Evolutionary conservation across 2,329 filamentous ascomycete genomes (phyloP).

Genomic region (Xylariaceae sp.): DNA sequence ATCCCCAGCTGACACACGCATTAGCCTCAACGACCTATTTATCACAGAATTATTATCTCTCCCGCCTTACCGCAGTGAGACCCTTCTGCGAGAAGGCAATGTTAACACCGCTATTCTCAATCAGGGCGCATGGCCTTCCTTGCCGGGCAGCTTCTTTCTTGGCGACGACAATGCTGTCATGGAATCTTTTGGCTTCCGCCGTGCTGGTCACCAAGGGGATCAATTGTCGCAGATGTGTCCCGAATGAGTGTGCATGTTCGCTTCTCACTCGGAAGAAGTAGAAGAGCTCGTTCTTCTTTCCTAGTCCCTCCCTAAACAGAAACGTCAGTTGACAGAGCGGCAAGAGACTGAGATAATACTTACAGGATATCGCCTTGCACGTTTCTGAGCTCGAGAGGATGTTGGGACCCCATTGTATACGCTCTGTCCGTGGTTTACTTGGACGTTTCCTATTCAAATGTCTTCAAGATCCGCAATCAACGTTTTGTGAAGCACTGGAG

Average conservation of each 20-base stretch:
- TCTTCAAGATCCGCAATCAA: neutral
- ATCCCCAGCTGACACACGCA: slow-evolving; percentile 23
- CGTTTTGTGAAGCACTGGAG: neutral
- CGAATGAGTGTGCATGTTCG: slow-evolving; percentile 9
- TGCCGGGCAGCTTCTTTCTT: slow-evolving; percentile 13
- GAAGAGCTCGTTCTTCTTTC: slow-evolving; percentile 18
- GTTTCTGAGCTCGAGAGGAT: slow-evolving; percentile 15
- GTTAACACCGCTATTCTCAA: slow-evolving; percentile 22
- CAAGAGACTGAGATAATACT: neutral
- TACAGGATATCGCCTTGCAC: slow-evolving; percentile 21
- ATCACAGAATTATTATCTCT: neutral
- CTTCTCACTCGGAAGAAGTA: slow-evolving; percentile 16
- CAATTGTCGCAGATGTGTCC: slow-evolving; percentile 8
- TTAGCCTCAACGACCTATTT: neutral
- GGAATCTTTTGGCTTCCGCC: slow-evolving; percentile 16
- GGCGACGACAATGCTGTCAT: slow-evolving; percentile 6
- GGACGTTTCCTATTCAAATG: neutral
- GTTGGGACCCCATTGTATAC: slow-evolving; percentile 9
- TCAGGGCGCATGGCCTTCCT: slow-evolving; percentile 4
- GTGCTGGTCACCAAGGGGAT: slow-evolving; percentile 16
- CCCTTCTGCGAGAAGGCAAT: slow-evolving; percentile 28
- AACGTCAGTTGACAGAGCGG: neutral
- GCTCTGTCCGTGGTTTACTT: neutral
- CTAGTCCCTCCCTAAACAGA: slow-evolving; percentile 14
- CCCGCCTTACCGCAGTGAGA: slow-evolving; percentile 19